Base-by-base conservation (phyloP, 2,329 filamentous ascomycete species). In the Hypoxylon sp. region DNA sequence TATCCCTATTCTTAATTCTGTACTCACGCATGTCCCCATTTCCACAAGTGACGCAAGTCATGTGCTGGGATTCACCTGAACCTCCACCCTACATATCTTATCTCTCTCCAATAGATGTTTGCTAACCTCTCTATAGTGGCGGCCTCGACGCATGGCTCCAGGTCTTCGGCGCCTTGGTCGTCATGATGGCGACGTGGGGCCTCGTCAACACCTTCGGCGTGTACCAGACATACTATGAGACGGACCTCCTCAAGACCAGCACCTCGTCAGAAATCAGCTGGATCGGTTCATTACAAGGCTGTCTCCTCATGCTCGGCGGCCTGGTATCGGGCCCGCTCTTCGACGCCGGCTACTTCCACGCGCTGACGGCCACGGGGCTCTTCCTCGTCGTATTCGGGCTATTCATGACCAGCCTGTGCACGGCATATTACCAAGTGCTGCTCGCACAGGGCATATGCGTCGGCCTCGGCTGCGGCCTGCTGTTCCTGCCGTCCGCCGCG, bases 111-210 rank as follows among this genome's bases (percentile, higher is more conserved):
- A 30, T 13, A 7, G 39, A 2, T 11, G 8, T 24, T 19, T 41
- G 11, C 55, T 62, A 54, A 65, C 49, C n/a, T 0, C 8, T 30
- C 19, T 15, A 30, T 24, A 64, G 61, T 53, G 78, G 78, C 48
- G 78, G 78, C 2, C 71, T 75, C 13, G 56, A 68, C 6, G 79
- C 79, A 5, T 81, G 79, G 79, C 71, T 80, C 15, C 77, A 79
- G 55, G 78, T 80, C 7, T 65, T 79, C 43, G 77, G 77, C n/a
- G 72, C 75, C 8, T 77, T 75, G 61, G 70, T 76, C 7, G 64
- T 78, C 56, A 73, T 80, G 34, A 70, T 77, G 24, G 70, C 72
- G 34, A 79, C 77, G 1, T 80, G 76, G 73, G 79, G 79, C 4
- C 69, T 80, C 5, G 54, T 74, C 41, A 73, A 72, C 54, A 70